Base-by-base conservation (phyloP, 2,329 filamentous ascomycete genomes). In the Plenodomus biglobosus region DNA sequence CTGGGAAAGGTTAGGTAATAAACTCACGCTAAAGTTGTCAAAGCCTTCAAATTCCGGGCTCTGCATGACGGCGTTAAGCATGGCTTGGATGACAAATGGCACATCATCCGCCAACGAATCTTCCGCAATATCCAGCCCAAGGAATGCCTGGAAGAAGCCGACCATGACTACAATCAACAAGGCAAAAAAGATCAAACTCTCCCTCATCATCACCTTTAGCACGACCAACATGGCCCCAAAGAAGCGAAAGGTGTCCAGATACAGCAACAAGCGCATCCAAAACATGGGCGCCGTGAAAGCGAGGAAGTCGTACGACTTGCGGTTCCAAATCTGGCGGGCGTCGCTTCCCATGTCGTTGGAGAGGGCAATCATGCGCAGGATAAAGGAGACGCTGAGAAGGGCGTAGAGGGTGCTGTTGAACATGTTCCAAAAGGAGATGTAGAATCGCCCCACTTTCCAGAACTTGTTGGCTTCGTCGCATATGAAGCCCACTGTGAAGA, bases 201-300 rank as follows among this genome's bases (percentile, higher is more conserved):
- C 79, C 48, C 76, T 73, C 77, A 81, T 80, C 79, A 81, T 79
- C 58, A 79, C 76, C 71, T 97, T 95, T 38, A 99, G 78, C 1
- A 99, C 92, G 1, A 99, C 92, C 1, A 99, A 82, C 94, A 99
- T 99, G 41, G 92, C 91, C 19, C 94, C 94, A 64, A 99, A 99
- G 78, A 99, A 99, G 46, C 89, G 85, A 79, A 95, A 83, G 0
- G 88, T 90, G 73, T 99, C 94, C 16, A 99, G 83, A 68, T 96
- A 99, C 6, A 99, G 82, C 53, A 99, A 76, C 50, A 99, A 80
- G 3, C 94, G 87, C 66, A 86, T 88, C 92, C 94, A 99, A 73
- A 99, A 97, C 88, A 99, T 89, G 0, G 94, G 94, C 0, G 94
- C 92, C 2, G 86, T 85, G 70, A 96, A 95, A 8, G 94, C 91